Evolutionary conservation across 202 grass and related monocot species (phyloP).

Genomic region (Dendrocalamus latiflorus): DNA sequence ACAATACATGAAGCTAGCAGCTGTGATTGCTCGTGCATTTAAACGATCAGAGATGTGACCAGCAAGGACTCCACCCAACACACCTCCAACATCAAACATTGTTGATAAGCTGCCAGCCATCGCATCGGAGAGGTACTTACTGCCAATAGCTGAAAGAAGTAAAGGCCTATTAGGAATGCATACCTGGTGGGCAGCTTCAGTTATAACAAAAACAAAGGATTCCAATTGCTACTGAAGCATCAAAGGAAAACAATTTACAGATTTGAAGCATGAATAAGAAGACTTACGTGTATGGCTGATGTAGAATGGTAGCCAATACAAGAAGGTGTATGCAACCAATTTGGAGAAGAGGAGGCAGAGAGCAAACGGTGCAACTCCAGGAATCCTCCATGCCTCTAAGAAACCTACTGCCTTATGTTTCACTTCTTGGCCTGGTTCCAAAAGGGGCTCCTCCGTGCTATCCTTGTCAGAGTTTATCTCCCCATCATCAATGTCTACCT

Average conservation of each 20-base stretch:
- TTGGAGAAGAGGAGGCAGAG: conserved; percentile 88
- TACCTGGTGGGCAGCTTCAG: neutral
- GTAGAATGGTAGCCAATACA: conserved; percentile 93
- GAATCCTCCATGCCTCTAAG: conserved; percentile 69
- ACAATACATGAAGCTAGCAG: conserved; percentile 71
- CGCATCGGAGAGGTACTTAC: conserved; percentile 44
- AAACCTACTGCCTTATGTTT: conserved; percentile 62
- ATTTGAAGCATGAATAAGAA: conserved; percentile 18
- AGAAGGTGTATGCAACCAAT: conserved; percentile 80
- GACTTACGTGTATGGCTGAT: conserved; percentile 80
- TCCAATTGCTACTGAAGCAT: neutral
- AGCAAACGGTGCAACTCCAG: conserved; percentile 71
- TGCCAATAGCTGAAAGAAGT: conserved; percentile 48
- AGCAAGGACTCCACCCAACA: conserved; percentile 58
- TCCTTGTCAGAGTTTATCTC: conserved; percentile 33
- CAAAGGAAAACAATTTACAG: neutral
- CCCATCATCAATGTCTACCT: conserved; percentile 41
- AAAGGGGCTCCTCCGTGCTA: conserved; percentile 39
- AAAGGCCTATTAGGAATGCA: conserved; percentile 6
- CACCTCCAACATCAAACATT: conserved; percentile 58
- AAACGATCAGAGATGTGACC: conserved; percentile 61
- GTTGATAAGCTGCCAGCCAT: conserved; percentile 56
- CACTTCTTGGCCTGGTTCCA: conserved; percentile 49
- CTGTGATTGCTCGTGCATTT: conserved; percentile 55
- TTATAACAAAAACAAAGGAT: neutral